A percentile compares a stretch with the other conserved stretches of the same genome.
Evolutionary conservation across 495 filamentous ascomycete species (phyloP).

Genomic region (Friedmanniomyces endolithicus): DNA sequence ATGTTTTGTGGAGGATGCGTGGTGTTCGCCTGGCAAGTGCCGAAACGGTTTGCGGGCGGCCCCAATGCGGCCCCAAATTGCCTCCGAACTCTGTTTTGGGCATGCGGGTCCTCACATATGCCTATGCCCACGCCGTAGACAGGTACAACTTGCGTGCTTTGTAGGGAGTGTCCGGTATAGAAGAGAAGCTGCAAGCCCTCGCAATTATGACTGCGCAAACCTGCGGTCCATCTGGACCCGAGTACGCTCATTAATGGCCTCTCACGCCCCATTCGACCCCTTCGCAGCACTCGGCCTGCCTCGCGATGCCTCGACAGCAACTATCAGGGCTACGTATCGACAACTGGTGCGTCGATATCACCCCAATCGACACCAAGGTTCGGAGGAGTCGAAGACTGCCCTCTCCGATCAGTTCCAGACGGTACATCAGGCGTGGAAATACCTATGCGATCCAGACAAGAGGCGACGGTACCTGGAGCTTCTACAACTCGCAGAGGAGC

Average conservation of each 20-base stretch:
- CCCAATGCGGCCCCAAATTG: too few species aligned
- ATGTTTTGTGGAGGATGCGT: too few species aligned
- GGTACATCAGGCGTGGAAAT: constrained; percentile 14
- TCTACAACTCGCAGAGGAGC: constrained; percentile 10
- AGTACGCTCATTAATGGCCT: constrained; percentile 4
- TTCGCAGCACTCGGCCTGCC: constrained; percentile 16
- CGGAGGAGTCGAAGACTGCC: constrained; percentile 9
- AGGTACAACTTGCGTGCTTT: too few species aligned
- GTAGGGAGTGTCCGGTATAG: neutral
- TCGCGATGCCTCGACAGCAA: constrained; percentile 7
- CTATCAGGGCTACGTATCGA: constrained; percentile 10
- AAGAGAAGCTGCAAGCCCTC: neutral
- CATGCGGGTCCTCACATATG: neutral
- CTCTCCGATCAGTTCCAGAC: constrained; percentile 12
- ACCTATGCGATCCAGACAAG: constrained; percentile 9
- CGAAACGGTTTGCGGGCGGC: too few species aligned
- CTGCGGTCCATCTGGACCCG: constrained; percentile 1
- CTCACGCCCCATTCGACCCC: constrained; percentile 9
- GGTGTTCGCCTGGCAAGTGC: too few species aligned
- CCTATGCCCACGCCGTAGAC: too few species aligned
- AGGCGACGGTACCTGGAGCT: constrained; percentile 12
- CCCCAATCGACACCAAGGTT: constrained; percentile 16
- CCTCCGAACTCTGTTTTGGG: neutral
- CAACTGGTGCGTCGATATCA: constrained; percentile 14
- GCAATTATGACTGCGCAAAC: neutral